Conservation (phyloP, 805 yeast species). For the Candida chauliodis region DNA sequence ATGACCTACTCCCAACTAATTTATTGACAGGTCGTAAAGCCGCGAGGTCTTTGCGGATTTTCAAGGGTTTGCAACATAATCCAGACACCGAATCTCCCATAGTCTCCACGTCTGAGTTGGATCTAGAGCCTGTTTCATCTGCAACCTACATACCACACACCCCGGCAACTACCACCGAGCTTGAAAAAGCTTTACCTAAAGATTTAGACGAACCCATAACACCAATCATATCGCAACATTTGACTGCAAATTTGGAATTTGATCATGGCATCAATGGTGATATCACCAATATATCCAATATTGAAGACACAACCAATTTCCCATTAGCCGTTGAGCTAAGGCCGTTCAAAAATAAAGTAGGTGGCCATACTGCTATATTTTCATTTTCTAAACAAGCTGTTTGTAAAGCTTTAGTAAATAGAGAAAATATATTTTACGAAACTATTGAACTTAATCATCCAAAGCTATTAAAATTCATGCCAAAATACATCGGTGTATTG, state of each 20-base stretch:
- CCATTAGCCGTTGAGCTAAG: slow-evolving; percentile 83
- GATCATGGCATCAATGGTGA: slow-evolving; percentile 33
- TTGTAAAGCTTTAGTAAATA: slow-evolving; percentile 85
- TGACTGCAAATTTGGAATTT: slow-evolving; percentile 49
- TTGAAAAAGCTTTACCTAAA: not conserved
- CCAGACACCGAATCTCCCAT: slow-evolving; percentile 1
- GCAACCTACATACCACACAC: slow-evolving; percentile 73
- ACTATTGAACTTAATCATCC: slow-evolving; percentile 75
- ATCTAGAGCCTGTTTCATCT: slow-evolving; percentile 58
- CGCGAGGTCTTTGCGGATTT: slow-evolving; percentile 53
- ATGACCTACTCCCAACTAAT: slow-evolving; percentile 1
- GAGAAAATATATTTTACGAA: slow-evolving; percentile 92
- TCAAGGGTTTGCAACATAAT: slow-evolving; percentile 27
- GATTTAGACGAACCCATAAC: slow-evolving; percentile 7
- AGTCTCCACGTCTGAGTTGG: slow-evolving; percentile 12
- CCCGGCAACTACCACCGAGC: slow-evolving; percentile 20
- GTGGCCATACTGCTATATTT: slow-evolving; percentile 97
- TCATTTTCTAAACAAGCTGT: slow-evolving; percentile 88
- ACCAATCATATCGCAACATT: slow-evolving; percentile 28
- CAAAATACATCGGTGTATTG: slow-evolving; percentile 88
- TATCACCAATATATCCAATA: slow-evolving; percentile 21
- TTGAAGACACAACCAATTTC: slow-evolving; percentile 22
- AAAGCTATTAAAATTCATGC: slow-evolving; percentile 81
- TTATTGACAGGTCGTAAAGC: slow-evolving; percentile 50
- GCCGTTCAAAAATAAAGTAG: slow-evolving; percentile 92